Percentiles rank a stretch among this genome's conserved stretches.
These are phyloP conservation scores for Ogataea siamensis DNA, from an alignment of 805 yeast species.

Conservation along the genomic window DNA sequence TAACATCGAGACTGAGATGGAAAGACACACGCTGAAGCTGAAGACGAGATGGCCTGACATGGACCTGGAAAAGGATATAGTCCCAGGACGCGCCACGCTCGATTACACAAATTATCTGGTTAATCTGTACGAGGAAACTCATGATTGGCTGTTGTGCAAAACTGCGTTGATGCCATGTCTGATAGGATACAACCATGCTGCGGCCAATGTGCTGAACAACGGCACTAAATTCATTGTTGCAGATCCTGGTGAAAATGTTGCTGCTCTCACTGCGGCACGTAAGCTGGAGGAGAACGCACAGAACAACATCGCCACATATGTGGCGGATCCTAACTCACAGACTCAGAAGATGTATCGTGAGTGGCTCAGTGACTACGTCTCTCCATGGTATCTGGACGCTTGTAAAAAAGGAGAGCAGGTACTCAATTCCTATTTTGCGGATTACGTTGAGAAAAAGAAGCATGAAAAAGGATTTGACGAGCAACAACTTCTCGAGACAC, in stretches of 20 bases:
- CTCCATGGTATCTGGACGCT: constrained; percentile 57
- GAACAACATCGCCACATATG: neutral
- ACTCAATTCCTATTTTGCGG: constrained; percentile 28
- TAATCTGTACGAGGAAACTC: constrained; percentile 48
- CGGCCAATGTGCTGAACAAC: constrained; percentile 13
- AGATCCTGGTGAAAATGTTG: constrained; percentile 3
- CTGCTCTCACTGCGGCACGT: constrained; percentile 22
- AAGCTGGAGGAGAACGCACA: neutral
- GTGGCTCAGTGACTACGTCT: constrained; percentile 65
- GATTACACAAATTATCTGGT: constrained; percentile 61
- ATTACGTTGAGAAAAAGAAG: constrained; percentile 29
- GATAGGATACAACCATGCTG: constrained; percentile 65
- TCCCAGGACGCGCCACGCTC: constrained; percentile 54
- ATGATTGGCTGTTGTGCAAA: constrained; percentile 63
- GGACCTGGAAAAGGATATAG: constrained; percentile 41
- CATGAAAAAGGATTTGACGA: constrained; percentile 39
- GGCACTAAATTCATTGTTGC: constrained; percentile 17
- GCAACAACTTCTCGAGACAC: constrained; percentile 40
- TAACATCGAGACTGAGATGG: constrained; percentile 54
- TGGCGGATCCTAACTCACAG: neutral
- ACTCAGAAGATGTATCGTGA: constrained; percentile 32
- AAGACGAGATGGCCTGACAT: constrained; percentile 39
- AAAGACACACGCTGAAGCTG: constrained; percentile 53
- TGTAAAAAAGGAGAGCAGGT: constrained; percentile 47
- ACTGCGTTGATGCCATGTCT: constrained; percentile 75